These are phyloP conservation scores for Pseudocercospora eumusae DNA, from an alignment of 2,329 filamentous ascomycete species.

Conservation along the genomic window DNA sequence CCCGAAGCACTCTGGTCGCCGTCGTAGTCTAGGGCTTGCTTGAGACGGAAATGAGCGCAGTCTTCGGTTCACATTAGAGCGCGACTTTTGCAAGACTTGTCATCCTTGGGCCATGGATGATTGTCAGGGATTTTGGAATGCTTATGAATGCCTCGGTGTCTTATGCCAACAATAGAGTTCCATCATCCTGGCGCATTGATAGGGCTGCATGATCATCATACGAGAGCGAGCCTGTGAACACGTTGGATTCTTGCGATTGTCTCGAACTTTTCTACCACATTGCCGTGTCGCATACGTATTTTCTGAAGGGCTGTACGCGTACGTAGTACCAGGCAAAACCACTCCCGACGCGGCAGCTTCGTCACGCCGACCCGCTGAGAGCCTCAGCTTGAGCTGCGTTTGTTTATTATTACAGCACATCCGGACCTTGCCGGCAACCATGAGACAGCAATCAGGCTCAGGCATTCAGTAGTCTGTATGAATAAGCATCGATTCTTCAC, in stretches of 20 bases:
- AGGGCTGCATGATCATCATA: constrained; percentile 7
- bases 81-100: too few relatives aligned
- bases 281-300: neutral
- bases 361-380: constrained; percentile 4
- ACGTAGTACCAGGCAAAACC: neutral
- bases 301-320: neutral
- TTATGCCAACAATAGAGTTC: constrained; percentile 3
- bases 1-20: too few relatives aligned
- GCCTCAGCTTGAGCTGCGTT: constrained; percentile 6
- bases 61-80: too few relatives aligned
- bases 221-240: constrained; percentile 2
- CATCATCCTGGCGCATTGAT: constrained; percentile 2
- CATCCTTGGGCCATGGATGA: too few relatives aligned
- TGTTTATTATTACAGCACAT: constrained; percentile 12
- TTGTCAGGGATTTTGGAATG: too few relatives aligned
- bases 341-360: neutral
- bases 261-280: neutral
- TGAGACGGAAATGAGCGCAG: too few relatives aligned
- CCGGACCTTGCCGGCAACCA: constrained; percentile 19
- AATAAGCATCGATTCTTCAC: constrained; percentile 12
- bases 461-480: constrained; percentile 16
- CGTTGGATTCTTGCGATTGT: neutral
- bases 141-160: neutral
- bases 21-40: too few relatives aligned
- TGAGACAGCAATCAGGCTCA: constrained; percentile 14